Evolutionary conservation across 2,329 filamentous ascomycete genomes (phyloP), one percentile per base, ranked within the genome.

Genomic region (Metarhizium robertsii): DNA sequence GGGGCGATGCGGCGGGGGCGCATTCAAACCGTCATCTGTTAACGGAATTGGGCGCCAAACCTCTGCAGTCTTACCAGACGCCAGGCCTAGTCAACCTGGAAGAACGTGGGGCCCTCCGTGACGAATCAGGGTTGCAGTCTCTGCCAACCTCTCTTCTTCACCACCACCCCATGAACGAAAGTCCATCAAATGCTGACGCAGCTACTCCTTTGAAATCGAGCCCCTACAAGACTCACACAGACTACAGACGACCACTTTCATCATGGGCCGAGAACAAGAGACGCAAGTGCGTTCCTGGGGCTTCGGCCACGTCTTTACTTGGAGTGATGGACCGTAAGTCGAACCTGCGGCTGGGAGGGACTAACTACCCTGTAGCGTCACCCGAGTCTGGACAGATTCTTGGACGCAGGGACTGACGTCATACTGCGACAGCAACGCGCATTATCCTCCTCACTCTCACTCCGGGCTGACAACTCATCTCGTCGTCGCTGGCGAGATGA

Each of bases 371-470:
- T 40, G 38, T 40, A 11, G 8, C 38, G 7, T 7, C 18, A 6
- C 18, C 18, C 2, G 42, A 16, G 18, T 2, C n/a, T 20, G 16
- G 6, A 13, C n/a, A 10, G 8, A 16, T 10, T 25, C n/a, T 45
- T 45, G 16, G 18, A 10, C 42, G 6, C 18, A 8, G 16, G n/a
- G 42, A 30, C 45, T 48, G 45, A 48, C 43, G 3, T 48, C 25
- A 6, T 8, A 16, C 25, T 16, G 14, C 40, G 13, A 18, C 66
- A 87, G 84, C 59, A 84, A 87, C 66, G 76, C 80, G 32, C 75
- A 90, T 68, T 90, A 90, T 66, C 73, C 75, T 45, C 86, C 87
- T 14, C 86, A 90, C 65, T 79, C 77, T 14, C 87, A 90, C 65
- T 62, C 69, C 25, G 79, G 78, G 40, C 71, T 84, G 49, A 90